Percentiles rank a stretch among this genome's conserved stretches.
Evolutionary conservation across 148 eudicot species (phyloP).

Genomic region (Amaranthus palmeri): DNA sequence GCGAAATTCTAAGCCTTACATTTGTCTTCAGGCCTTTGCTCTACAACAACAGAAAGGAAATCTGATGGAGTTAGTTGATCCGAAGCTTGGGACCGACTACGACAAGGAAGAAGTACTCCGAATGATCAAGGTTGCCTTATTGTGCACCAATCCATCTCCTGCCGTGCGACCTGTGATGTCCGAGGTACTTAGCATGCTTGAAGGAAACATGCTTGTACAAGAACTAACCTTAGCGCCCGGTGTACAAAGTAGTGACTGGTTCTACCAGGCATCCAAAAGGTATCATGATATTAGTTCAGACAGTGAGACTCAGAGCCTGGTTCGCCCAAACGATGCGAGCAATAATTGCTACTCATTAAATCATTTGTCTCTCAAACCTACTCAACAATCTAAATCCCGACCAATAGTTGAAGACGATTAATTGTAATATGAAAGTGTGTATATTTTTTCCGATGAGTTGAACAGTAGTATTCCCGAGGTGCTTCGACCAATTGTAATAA

Average conservation of each 20-base stretch:
- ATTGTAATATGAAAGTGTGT: neutral
- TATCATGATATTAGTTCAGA: constrained; percentile 12
- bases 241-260: constrained; percentile 18
- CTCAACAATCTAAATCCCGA: neutral
- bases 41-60: constrained; percentile 36
- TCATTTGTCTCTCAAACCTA: neutral
- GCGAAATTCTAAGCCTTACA: neutral
- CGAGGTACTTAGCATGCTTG: constrained; percentile 43
- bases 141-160: constrained; percentile 48
- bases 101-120: constrained; percentile 32
- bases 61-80: constrained; percentile 36
- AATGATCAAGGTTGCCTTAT: constrained; percentile 39
- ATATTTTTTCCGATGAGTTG: too few species aligned
- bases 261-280: constrained; percentile 19
- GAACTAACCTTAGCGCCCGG: constrained; percentile 24
- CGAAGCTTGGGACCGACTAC: constrained; percentile 20
- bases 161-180: constrained; percentile 58
- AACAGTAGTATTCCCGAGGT: too few species aligned
- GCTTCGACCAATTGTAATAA: too few species aligned
- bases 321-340: neutral
- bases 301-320: constrained; percentile 20
- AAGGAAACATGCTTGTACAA: constrained; percentile 31
- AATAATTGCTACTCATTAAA: neutral
- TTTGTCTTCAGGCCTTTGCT: constrained; percentile 28
- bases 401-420: neutral